A percentile compares a stretch with the other conserved stretches of the same genome.
These are phyloP conservation scores for Ustulina deusta DNA, from an alignment of 2,329 filamentous ascomycete species.

Conservation along the genomic window DNA sequence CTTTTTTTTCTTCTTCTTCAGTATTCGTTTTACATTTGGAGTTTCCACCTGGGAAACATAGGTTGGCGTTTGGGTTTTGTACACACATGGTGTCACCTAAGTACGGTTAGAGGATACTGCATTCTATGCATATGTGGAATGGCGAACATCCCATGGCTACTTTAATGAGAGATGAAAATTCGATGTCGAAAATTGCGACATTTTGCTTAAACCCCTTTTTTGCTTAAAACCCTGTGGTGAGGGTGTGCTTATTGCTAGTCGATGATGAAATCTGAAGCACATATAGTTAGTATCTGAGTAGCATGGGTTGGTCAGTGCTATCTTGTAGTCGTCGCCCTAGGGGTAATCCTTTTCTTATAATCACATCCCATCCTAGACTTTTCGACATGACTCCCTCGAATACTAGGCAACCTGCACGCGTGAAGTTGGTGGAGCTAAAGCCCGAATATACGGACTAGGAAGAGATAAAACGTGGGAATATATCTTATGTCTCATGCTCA, in stretches of 20 bases:
- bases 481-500: no score
- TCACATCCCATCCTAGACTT: no score
- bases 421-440: no score
- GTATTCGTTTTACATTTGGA: slow-evolving; percentile 9
- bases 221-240: not conserved
- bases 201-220: not conserved
- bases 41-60: not conserved
- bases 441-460: no score
- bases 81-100: slow-evolving; percentile 14
- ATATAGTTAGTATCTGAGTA: not conserved
- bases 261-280: not conserved
- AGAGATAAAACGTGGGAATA: no score
- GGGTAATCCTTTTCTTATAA: no score
- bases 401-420: no score
- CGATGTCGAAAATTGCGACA: not conserved
- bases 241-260: not conserved
- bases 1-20: not conserved
- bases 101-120: slow-evolving; percentile 21
- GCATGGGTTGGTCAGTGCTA: not conserved
- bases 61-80: slow-evolving; percentile 22
- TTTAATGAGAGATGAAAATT: slow-evolving; percentile 32
- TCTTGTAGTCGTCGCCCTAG: not conserved
- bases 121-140: slow-evolving; percentile 19
- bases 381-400: no score
- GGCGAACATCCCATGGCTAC: slow-evolving; percentile 8